A percentile compares a stretch with the other conserved stretches of the same genome.
phyloP scores from a whole-genome alignment of 208 protist species.

The Trypanosoma theileri region DNA sequence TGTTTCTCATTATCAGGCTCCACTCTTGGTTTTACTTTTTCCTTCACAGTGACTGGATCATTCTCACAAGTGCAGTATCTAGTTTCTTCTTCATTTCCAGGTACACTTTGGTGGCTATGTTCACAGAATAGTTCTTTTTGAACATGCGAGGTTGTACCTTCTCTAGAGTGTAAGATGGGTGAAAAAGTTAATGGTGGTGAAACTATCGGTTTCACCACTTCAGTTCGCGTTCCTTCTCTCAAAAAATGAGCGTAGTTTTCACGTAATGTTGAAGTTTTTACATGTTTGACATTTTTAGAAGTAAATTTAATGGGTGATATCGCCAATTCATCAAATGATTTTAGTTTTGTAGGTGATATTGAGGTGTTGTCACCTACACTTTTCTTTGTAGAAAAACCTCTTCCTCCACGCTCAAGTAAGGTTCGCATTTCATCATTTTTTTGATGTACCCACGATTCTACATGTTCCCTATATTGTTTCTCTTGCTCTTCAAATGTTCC shows the following conservation, averaged over 20 bases:
- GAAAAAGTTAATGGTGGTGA: too few species aligned
- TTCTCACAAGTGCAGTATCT: background rate
- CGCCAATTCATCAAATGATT: slow-evolving; percentile 14
- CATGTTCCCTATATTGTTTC: slow-evolving; percentile 21
- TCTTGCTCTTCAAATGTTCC: slow-evolving; percentile 26
- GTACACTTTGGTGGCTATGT: background rate
- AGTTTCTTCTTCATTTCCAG: background rate
- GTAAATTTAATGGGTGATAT: slow-evolving; percentile 7
- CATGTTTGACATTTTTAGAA: background rate
- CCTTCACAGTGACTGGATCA: background rate
- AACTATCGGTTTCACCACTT: background rate
- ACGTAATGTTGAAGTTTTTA: background rate
- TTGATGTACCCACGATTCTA: slow-evolving; percentile 28
- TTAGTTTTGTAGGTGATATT: slow-evolving; percentile 1
- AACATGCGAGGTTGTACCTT: background rate
- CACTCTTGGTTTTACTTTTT: background rate
- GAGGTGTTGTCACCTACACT: background rate
- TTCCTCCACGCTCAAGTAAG: background rate
- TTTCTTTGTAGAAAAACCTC: background rate
- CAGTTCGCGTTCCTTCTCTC: background rate
- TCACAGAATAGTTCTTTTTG: slow-evolving; percentile 15
- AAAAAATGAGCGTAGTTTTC: background rate
- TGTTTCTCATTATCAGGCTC: too few species aligned
- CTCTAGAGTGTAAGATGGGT: too few species aligned
- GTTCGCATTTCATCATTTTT: slow-evolving; percentile 11